Percentiles rank a stretch among this genome's conserved stretches.
Evolutionary conservation across 75 land plant genomes (phyloP).

Genomic region (Pseudotsuga menziesii): DNA sequence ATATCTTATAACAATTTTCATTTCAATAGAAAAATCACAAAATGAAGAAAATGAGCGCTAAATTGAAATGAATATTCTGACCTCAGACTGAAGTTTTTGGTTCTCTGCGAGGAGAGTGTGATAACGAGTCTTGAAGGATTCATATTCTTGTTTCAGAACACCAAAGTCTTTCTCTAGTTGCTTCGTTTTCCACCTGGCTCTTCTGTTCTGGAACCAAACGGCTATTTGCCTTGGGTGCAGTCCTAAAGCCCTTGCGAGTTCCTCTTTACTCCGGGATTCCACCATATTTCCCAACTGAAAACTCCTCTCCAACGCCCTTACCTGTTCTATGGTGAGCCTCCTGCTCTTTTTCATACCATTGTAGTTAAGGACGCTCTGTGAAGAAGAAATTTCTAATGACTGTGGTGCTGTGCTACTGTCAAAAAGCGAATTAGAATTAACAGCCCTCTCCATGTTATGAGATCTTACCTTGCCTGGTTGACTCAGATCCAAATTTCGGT

Average conservation of each 20-base stretch:
- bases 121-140: conserved; percentile 24
- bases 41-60: too few relatives aligned
- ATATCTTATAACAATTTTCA: too few relatives aligned
- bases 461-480: too few relatives aligned
- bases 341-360: conserved; percentile 33
- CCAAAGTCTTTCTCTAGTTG: conserved; percentile 45
- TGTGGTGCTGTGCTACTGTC: not conserved
- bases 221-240: conserved; percentile 53
- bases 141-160: conserved; percentile 31
- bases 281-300: conserved; percentile 47
- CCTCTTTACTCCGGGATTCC: conserved; percentile 43
- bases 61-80: not conserved
- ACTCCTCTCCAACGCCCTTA: conserved; percentile 40
- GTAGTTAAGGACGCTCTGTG: not conserved
- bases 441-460: too few relatives aligned
- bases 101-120: conserved; percentile 30
- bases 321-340: conserved; percentile 39
- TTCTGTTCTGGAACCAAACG: conserved; percentile 56
- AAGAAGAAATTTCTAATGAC: conserved; percentile 1
- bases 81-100: conserved; percentile 30
- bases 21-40: too few relatives aligned
- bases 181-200: conserved; percentile 44
- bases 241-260: conserved; percentile 44
- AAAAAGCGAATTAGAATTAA: too few relatives aligned
- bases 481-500: too few relatives aligned